phyloP scores from a whole-genome alignment of 768 basidiomycete species.

The Termitomyces bulborhizus region DNA sequence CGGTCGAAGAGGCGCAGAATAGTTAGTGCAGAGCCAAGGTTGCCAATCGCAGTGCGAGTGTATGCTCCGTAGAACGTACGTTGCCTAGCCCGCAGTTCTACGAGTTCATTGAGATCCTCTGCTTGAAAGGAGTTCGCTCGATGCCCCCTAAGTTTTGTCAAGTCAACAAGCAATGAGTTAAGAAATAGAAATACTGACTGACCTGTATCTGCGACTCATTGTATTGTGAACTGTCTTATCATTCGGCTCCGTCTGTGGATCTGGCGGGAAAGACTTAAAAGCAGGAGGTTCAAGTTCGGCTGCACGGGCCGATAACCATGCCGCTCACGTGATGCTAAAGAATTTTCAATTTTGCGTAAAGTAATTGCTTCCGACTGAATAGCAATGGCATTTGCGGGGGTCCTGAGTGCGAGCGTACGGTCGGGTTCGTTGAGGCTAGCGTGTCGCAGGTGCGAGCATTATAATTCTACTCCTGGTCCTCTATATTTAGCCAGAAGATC shows the following conservation, averaged over 20 bases:
- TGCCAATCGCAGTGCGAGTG: constrained; percentile 65
- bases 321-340: constrained; percentile 6
- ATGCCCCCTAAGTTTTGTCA: constrained; percentile 30
- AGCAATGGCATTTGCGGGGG: constrained; percentile 15
- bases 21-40: constrained; percentile 67
- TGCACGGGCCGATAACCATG: neutral
- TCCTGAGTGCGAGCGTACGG: constrained; percentile 12
- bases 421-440: constrained; percentile 5
- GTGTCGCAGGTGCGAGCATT: constrained; percentile 9
- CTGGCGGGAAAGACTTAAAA: neutral
- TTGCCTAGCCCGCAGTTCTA: constrained; percentile 73
- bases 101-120: constrained; percentile 51
- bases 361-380: neutral
- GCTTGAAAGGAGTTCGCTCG: constrained; percentile 45
- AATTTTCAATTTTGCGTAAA: neutral
- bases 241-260: neutral
- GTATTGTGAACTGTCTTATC: neutral
- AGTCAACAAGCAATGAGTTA: neutral
- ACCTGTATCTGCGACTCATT: constrained; percentile 13
- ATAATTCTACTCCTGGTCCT: neutral
- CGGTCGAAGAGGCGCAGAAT: constrained; percentile 76
- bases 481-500: neutral
- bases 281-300: neutral
- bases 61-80: constrained; percentile 85
- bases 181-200: neutral